Conservation (phyloP, 768 basidiomycete genomes). For the Cystobasidium ongulense region DNA sequence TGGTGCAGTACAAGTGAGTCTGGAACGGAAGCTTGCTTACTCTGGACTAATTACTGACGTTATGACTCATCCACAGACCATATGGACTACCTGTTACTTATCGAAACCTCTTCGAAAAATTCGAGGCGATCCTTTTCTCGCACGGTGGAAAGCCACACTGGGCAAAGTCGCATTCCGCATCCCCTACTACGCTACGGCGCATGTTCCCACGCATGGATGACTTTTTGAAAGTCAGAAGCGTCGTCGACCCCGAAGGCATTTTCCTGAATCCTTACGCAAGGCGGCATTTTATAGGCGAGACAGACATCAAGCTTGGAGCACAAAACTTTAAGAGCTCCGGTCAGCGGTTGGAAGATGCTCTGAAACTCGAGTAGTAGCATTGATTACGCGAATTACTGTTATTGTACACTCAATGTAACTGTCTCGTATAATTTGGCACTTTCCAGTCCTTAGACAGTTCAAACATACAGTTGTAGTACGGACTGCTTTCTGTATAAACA, state of each 20-base stretch:
- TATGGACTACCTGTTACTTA: constrained; percentile 50
- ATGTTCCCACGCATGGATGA: constrained; percentile 14
- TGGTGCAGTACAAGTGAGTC: constrained; percentile 88
- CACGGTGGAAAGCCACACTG: constrained; percentile 85
- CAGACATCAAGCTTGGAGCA: not conserved
- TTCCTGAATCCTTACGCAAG: constrained; percentile 21
- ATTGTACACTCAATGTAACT: not conserved
- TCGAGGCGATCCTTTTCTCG: constrained; percentile 60
- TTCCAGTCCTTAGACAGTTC: too few relatives aligned
- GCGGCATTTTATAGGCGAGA: constrained; percentile 21
- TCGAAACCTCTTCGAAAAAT: constrained; percentile 64
- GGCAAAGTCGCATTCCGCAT: constrained; percentile 69
- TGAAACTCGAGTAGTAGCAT: not conserved
- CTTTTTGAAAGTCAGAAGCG: not conserved
- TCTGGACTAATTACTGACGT: not conserved
- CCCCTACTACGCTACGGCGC: not conserved
- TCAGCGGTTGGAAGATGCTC: not conserved
- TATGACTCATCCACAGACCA: not conserved
- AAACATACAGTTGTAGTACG: too few relatives aligned
- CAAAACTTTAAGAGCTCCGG: constrained; percentile 2
- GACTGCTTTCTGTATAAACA: too few relatives aligned
- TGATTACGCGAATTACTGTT: not conserved
- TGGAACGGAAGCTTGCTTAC: not conserved
- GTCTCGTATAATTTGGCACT: not conserved
- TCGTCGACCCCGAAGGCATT: constrained; percentile 7